Conservation (phyloP, 495 filamentous ascomycete genomes). For the Xanthoparmelia taractica region DNA sequence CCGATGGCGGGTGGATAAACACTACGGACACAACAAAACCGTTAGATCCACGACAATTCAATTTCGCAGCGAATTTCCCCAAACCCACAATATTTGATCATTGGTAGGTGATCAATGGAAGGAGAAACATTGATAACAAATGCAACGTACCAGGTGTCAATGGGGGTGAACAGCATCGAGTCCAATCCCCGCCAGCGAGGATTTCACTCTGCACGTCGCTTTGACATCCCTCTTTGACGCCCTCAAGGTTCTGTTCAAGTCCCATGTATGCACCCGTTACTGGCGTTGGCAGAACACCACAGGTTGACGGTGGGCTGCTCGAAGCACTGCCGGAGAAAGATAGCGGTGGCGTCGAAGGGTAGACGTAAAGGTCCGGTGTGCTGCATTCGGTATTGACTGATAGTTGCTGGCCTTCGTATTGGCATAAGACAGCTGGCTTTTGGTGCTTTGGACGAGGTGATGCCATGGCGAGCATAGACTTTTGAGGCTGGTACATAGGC, state of each 20-base stretch:
- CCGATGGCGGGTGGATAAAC: conserved; percentile 70
- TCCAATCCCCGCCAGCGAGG: conserved; percentile 69
- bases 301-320: conserved; percentile 76
- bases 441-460: conserved; percentile 71
- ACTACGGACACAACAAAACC: conserved; percentile 44
- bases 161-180: conserved; percentile 68
- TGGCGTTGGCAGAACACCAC: conserved; percentile 71
- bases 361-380: conserved; percentile 60
- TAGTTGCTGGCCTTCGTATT: conserved; percentile 41
- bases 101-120: conserved; percentile 3
- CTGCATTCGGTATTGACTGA: conserved; percentile 70
- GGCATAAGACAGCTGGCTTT: conserved; percentile 65
- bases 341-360: conserved; percentile 81
- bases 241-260: conserved; percentile 65
- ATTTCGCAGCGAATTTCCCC: conserved; percentile 1
- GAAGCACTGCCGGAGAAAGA: conserved; percentile 76
- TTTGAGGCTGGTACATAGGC: conserved; percentile 49
- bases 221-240: conserved; percentile 75
- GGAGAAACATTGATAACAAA: conserved; percentile 26
- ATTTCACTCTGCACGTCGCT: conserved; percentile 66
- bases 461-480: conserved; percentile 57
- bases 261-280: conserved; percentile 70
- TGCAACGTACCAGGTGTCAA: conserved; percentile 84
- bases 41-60: conserved; percentile 17
- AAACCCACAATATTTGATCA: neutral